Percentiles rank a stretch among this genome's conserved stretches.
These are phyloP conservation scores for Butyriboletus loyo DNA, from an alignment of 768 basidiomycete species.

Conservation along the genomic window DNA sequence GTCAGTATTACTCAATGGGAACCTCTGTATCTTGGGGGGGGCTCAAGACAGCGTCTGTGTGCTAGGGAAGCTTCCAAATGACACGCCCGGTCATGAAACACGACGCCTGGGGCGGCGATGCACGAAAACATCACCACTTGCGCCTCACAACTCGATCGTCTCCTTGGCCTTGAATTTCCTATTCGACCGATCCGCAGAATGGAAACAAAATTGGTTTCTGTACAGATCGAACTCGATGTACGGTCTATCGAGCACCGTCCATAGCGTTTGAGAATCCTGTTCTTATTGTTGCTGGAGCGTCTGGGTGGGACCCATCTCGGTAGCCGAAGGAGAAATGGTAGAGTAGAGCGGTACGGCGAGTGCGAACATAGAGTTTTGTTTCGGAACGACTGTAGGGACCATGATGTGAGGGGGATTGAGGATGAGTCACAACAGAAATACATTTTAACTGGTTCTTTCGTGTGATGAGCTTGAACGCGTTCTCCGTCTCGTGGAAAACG, in stretches of 20 bases:
- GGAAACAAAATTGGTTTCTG: slow-evolving; percentile 84
- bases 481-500: too few relatives aligned
- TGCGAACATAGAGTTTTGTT: too few relatives aligned
- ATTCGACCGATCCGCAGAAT: slow-evolving; percentile 81
- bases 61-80: too few relatives aligned
- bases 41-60: too few relatives aligned
- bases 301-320: slow-evolving; percentile 6
- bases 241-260: slow-evolving; percentile 59
- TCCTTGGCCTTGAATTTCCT: slow-evolving; percentile 86
- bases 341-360: slow-evolving; percentile 50
- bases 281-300: not conserved
- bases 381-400: too few relatives aligned
- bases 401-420: too few relatives aligned
- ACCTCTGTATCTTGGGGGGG: too few relatives aligned
- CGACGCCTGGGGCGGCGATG: too few relatives aligned
- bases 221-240: slow-evolving; percentile 75
- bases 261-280: not conserved
- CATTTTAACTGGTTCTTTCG: slow-evolving; percentile 68
- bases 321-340: slow-evolving; percentile 39
- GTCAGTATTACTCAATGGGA: too few relatives aligned
- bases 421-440: slow-evolving; percentile 20
- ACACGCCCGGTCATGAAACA: too few relatives aligned
- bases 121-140: too few relatives aligned
- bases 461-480: too few relatives aligned
- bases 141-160: slow-evolving; percentile 49